Base-by-base conservation (phyloP, 2,329 filamentous ascomycete genomes). In the Clonostachys chloroleuca region DNA sequence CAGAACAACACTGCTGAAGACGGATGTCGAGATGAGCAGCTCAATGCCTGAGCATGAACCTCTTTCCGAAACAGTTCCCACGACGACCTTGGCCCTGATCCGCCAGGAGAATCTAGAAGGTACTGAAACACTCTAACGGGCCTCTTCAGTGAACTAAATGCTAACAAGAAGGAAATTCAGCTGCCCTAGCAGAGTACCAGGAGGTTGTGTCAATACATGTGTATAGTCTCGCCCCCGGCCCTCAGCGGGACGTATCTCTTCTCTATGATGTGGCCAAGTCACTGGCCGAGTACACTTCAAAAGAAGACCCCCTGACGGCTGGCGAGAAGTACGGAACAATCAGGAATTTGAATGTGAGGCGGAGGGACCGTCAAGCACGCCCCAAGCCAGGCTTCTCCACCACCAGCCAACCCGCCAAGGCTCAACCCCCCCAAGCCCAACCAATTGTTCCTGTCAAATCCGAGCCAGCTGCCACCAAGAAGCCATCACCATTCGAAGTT, bases 121-220 rank as follows among this genome's bases (percentile, higher is more conserved):
- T 86, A 64, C 42, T 69, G 30, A 2, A 34, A 57, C 47, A 20
- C 12, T 12, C 5, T 18, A 30, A 17, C 13, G 33, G 18, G 9
- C 24, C 24, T 10, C 24, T 14, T 14, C 34, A 37, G 9, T 41
- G 6, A 13, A n/a, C 12, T 13, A 40, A 34, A 12, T 12, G 34
- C 17, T 33, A 20, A 36, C 34, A 30, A 40, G 18, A 12, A 17
- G 43, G 16, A n/a, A 35, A 35, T 12, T 3, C 54, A 92, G 88
- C 80, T 53, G 73, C 80, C 1, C 81, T 90, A 48, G 70, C 74
- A 13, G 75, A 80, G 14, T 95, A 92, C 54, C 77, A 87, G 43
- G 73, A 81, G n/a, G 81, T 96, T 46, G 77, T 75, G 0, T 87
- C 89, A 1, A 84, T 96, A 50, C 90, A 96, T 57, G 71, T 97